Evolutionary conservation across 169 alveolate species (phyloP), one percentile per base, ranked within the genome.

Genomic region (Cryptosporidium parvum): DNA sequence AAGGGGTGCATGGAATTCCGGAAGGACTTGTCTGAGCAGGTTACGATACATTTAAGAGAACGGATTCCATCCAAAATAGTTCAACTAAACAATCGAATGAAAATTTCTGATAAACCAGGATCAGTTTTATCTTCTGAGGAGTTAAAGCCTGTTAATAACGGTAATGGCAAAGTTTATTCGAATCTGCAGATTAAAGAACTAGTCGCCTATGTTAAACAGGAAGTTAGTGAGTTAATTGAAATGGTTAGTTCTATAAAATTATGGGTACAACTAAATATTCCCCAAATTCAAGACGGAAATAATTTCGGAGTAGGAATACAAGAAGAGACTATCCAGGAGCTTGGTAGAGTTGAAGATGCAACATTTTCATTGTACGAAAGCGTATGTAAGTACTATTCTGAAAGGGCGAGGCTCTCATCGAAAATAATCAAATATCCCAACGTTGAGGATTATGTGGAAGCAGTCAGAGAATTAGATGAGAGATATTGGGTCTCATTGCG

Each of bases 231-330:
- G 65, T 92, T 95, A n/a, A 94, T 95, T 12, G 94, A 52, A 26
- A 71, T 84, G 85, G 85, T 95, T 59, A 95, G 97, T 37, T 93
- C 94, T 68, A 94, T 95, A 6, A 95, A 94, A 85, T 91, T 95
- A 70, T 95, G 97, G 97, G 95, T 95, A 42, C 97, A 95, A 71
- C 85, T 95, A 65, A 95, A 95, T 85, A 96, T 95, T 23, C 97
- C 97, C 4, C 93, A 97, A 69, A 95, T 95, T 42, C 97, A 95
- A 92, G 97, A 95, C 73, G 97, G 97, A 33, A 95, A 95, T 92
- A 95, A 95, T 93, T 95, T 95, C 84, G 97, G 97, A 4, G 97
- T 95, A 18, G 97, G 97, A 16, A 93, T 95, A 37, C 97, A 95
- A 92, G 97, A 95, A 65, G 97, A 95, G 69, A 96, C 96, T 9